Conservation (phyloP, 768 basidiomycete genomes). For the Leucosporidium yakuticum region DNA sequence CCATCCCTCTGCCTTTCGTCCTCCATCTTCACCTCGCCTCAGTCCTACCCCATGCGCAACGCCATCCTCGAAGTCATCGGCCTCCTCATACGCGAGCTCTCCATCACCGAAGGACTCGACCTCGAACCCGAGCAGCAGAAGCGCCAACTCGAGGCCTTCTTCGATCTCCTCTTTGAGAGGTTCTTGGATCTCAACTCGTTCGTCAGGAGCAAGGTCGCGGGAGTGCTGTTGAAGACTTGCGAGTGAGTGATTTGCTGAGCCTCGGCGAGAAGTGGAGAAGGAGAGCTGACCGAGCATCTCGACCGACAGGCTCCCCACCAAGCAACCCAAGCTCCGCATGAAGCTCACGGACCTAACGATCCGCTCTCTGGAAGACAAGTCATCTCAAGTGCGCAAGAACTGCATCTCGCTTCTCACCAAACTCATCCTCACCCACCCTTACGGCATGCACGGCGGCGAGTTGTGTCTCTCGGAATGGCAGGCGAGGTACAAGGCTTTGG, state of each 20-base stretch:
- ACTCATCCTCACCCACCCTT: conserved; percentile 81
- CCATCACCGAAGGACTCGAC: conserved; percentile 48
- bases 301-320: conserved; percentile 52
- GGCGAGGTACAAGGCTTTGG: conserved; percentile 59
- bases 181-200: conserved; percentile 81
- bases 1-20: no score
- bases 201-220: conserved; percentile 81
- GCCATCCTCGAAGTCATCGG: conserved; percentile 88
- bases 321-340: conserved; percentile 81
- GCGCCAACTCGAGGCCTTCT: conserved; percentile 67
- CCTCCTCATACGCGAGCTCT: conserved; percentile 72
- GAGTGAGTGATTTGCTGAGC: conserved; percentile 48
- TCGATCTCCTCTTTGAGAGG: conserved; percentile 78
- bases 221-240: conserved; percentile 67
- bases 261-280: not conserved
- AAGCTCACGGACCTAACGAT: conserved; percentile 69
- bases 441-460: conserved; percentile 76
- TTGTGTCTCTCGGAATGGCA: conserved; percentile 69
- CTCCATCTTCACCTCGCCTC: not conserved
- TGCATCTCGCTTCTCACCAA: conserved; percentile 69
- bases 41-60: conserved; percentile 96
- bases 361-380: conserved; percentile 80
- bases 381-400: conserved; percentile 74
- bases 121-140: conserved; percentile 33
- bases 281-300: not conserved